These are phyloP conservation scores for Aspergillus asperescens DNA, from an alignment of 495 filamentous ascomycete genomes.

Conservation along the genomic window DNA sequence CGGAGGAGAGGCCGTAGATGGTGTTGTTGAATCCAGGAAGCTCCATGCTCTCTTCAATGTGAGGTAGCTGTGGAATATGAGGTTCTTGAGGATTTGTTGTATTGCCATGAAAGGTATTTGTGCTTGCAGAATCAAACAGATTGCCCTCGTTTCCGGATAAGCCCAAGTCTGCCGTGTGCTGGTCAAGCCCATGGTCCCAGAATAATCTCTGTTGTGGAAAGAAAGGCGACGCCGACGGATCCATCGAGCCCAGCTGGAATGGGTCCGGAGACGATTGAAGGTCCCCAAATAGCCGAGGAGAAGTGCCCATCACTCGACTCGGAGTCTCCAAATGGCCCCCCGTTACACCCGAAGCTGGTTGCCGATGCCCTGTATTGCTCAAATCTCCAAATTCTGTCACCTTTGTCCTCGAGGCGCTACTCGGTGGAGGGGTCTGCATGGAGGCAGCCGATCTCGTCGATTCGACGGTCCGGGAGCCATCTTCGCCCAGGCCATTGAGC, in stretches of 20 bases:
- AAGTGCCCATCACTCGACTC: constrained; percentile 39
- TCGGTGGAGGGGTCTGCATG: constrained; percentile 64
- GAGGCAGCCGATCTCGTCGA: constrained; percentile 49
- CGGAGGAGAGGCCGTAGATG: constrained; percentile 28
- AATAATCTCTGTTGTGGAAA: constrained; percentile 63
- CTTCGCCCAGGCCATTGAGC: constrained; percentile 34
- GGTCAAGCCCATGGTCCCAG: constrained; percentile 61
- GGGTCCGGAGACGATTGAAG: constrained; percentile 60
- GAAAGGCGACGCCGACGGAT: constrained; percentile 62
- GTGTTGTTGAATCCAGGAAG: constrained; percentile 34
- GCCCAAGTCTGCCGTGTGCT: constrained; percentile 20
- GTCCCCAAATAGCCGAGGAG: constrained; percentile 46
- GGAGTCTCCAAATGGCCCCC: constrained; percentile 37
- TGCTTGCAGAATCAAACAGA: constrained; percentile 11
- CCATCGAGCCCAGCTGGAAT: constrained; percentile 65
- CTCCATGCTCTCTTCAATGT: constrained; percentile 37
- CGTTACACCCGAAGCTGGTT: constrained; percentile 20
- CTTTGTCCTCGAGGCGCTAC: constrained; percentile 50
- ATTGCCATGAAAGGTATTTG: constrained; percentile 14
- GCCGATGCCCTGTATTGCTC: constrained; percentile 22
- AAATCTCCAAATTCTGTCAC: constrained; percentile 31
- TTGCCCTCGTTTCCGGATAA: constrained; percentile 10
- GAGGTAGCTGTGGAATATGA: constrained; percentile 38
- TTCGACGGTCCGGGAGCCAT: constrained; percentile 34
- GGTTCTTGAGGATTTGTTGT: constrained; percentile 11